Conservation (phyloP, 208 protist genomes). For the Crithidia expoeki region DNA sequence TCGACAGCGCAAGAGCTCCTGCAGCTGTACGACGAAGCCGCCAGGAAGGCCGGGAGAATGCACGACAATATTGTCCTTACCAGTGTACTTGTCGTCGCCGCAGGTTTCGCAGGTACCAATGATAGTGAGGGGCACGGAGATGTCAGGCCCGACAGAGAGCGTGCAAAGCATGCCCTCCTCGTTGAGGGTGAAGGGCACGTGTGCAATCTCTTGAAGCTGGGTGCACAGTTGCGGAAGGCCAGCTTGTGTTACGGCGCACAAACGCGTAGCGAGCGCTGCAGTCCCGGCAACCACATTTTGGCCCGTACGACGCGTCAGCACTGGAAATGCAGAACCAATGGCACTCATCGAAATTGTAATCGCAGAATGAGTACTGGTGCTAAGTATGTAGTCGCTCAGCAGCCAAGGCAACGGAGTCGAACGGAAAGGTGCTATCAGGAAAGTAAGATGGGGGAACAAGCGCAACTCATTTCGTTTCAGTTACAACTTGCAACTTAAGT, state of each 20-base stretch:
- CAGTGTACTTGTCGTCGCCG: constrained; percentile 1
- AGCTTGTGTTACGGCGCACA: constrained; percentile 19
- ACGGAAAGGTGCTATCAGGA: too few species aligned
- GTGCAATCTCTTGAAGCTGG: constrained; percentile 11
- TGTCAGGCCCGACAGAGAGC: constrained; percentile 18
- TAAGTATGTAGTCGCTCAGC: too few species aligned
- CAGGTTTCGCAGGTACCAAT: constrained; percentile 25
- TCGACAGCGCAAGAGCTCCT: constrained; percentile 42
- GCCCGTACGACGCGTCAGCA: constrained; percentile 12
- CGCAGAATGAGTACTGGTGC: too few species aligned
- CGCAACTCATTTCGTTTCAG: too few species aligned
- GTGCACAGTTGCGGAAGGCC: constrained; percentile 8
- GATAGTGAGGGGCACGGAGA: constrained; percentile 39
- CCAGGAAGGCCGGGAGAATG: constrained; percentile 80
- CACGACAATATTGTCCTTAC: constrained; percentile 41
- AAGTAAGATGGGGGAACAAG: too few species aligned
- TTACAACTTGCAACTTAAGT: too few species aligned
- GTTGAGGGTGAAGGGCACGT: not conserved
- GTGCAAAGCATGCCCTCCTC: constrained; percentile 29
- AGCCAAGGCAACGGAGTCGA: too few species aligned
- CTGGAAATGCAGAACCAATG: constrained; percentile 21
- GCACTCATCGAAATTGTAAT: constrained; percentile 6
- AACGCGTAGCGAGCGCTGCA: constrained; percentile 3
- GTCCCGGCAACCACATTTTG: not conserved
- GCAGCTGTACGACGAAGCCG: constrained; percentile 53